phyloP scores from a whole-genome alignment of 257 asterid genomes.

The Gentiana dahurica region DNA sequence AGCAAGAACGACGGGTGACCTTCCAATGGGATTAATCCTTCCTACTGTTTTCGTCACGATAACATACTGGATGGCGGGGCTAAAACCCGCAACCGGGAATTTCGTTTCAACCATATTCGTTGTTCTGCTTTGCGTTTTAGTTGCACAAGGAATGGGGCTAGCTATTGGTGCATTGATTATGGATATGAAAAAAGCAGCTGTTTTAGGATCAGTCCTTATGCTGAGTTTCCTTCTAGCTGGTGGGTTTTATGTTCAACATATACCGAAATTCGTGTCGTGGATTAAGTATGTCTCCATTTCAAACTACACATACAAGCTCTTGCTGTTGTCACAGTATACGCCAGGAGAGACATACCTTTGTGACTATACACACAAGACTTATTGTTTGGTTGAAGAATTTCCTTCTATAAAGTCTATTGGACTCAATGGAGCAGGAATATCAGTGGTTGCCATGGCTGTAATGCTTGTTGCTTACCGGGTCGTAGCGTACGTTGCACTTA shows the following conservation, averaged over 20 bases:
- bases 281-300: constrained; percentile 61
- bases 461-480: constrained; percentile 64
- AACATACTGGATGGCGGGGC: constrained; percentile 87
- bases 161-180: constrained; percentile 78
- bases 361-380: neutral
- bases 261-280: constrained; percentile 59
- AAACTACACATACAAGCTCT: constrained; percentile 57
- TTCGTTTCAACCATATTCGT: constrained; percentile 44
- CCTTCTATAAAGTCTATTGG: constrained; percentile 47
- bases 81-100: constrained; percentile 44
- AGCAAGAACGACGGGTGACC: constrained; percentile 59
- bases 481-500: constrained; percentile 66
- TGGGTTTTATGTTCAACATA: constrained; percentile 77
- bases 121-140: constrained; percentile 61
- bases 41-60: constrained; percentile 61
- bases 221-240: constrained; percentile 60
- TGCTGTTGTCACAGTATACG: constrained; percentile 34
- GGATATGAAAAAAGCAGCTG: constrained; percentile 65
- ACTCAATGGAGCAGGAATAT: constrained; percentile 18
- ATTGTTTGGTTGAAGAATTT: constrained; percentile 48
- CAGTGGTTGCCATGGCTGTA: constrained; percentile 32
- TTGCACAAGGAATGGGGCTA: constrained; percentile 75
- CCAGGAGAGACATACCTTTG: constrained; percentile 41
- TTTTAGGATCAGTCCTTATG: constrained; percentile 61
- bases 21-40: constrained; percentile 35